Base-by-base conservation (phyloP, 2,329 filamentous ascomycete species). In the Pseudogymnoascus sp. region DNA sequence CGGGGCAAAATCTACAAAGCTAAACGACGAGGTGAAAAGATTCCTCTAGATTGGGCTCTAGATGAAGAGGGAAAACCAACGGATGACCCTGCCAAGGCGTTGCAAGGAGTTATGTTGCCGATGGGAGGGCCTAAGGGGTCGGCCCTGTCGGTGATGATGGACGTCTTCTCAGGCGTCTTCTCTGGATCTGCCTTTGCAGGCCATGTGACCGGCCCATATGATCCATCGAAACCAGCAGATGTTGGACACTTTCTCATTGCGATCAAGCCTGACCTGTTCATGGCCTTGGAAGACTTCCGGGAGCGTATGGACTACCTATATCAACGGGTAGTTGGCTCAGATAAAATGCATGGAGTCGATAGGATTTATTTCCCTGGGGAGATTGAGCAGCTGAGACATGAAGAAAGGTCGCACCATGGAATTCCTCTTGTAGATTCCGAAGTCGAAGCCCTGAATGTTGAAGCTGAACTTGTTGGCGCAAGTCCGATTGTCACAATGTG, bases 241-340 rank as follows among this genome's bases (percentile, higher is more conserved):
- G 6, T 81, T 93, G 77, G 90, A 89, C 0, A 88, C 91, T 5
- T 88, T 84, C 5, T 89, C 89, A 0, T 84, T 93, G 60, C 86
- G 89, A 0, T 91, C 67, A 90, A 89, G 71, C 89, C 89, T 0
- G 88, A 91, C 68, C 75, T 92, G 16, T 92, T 92, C 66, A 84
- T 92, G 82, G 79, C 79, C 61, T 67, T 88, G 64, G 85, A 88
- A 0, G 87, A 90, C 40, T 92, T 92, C 71, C 83, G 83, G 26
- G 79, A 80, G 60, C 77, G 87, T 6, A 85, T 87, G 79, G 77
- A 81, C 61, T 78, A 81, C 37, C 71, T 86, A 2, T 83, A 86
- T 65, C 75, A 82, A 62, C 73, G 78, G 6, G 82, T 86, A 0
- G 78, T 83, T 0, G 80, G 77, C 0, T 80, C 78, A 0, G 81